phyloP scores from a whole-genome alignment of 768 basidiomycete genomes.

The Kwoniella botswanensis region DNA sequence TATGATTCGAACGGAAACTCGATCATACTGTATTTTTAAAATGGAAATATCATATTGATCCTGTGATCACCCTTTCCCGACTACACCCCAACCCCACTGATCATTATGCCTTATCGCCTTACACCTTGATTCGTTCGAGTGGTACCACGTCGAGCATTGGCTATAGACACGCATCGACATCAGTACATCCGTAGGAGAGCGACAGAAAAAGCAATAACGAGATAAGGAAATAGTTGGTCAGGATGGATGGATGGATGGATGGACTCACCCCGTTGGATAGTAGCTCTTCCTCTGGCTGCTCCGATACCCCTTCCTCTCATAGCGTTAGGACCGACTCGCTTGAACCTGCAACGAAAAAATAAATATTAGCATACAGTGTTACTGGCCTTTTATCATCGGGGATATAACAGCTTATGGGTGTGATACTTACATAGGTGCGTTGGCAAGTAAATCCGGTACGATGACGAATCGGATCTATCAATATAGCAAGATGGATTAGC shows the following conservation, averaged over 20 bases:
- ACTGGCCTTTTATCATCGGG: background rate
- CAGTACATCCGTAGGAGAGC: background rate
- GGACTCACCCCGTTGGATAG: conserved; percentile 91
- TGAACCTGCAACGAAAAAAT: conserved; percentile 73
- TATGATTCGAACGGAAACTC: conserved; percentile 3
- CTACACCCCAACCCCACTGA: conserved; percentile 10
- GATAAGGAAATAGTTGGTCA: no score
- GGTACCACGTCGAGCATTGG: conserved; percentile 53
- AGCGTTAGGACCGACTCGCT: conserved; percentile 95
- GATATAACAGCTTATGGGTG: background rate
- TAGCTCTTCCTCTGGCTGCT: conserved; percentile 96
- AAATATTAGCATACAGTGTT: background rate
- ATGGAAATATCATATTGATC: background rate
- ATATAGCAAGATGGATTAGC: background rate
- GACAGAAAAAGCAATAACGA: no score
- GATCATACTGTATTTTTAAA: background rate
- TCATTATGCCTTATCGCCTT: conserved; percentile 36
- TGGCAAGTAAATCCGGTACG: conserved; percentile 98
- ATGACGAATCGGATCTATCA: conserved; percentile 78
- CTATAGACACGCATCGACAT: conserved; percentile 13
- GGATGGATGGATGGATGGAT: background rate
- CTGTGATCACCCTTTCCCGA: background rate
- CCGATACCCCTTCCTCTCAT: conserved; percentile 99
- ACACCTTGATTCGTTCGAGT: conserved; percentile 56
- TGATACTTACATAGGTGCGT: conserved; percentile 88